A percentile compares a stretch with the other conserved stretches of the same genome.
phyloP scores from a whole-genome alignment of 768 basidiomycete genomes.

The Lactifluus rugatus region DNA sequence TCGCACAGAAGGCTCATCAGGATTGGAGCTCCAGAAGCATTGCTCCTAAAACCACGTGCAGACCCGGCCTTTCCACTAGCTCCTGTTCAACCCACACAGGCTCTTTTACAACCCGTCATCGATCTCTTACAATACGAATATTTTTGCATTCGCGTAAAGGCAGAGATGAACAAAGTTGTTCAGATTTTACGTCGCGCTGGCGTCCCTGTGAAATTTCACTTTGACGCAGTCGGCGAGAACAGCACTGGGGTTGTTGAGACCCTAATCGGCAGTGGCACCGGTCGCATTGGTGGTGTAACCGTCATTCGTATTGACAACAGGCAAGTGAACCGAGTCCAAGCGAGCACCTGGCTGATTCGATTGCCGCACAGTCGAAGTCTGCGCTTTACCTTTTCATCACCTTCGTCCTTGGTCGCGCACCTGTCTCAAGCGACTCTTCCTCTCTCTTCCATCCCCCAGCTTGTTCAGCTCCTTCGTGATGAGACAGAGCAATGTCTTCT shows the following conservation, averaged over 20 bases:
- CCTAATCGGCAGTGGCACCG: conserved; percentile 32
- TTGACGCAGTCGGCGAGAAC: conserved; percentile 58
- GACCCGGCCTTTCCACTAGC: conserved; percentile 15
- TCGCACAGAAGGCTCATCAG: conserved; percentile 36
- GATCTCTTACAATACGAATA: conserved; percentile 72
- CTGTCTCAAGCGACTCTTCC: conserved; percentile 68
- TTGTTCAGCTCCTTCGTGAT: conserved; percentile 63
- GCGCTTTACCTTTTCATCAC: conserved; percentile 66
- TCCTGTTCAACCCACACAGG: conserved; percentile 27
- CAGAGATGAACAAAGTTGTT: conserved; percentile 45
- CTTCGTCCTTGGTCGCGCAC: conserved; percentile 68
- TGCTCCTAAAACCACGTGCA: conserved; percentile 13
- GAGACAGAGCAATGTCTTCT: conserved; percentile 70
- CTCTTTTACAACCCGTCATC: conserved; percentile 63
- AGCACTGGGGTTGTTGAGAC: conserved; percentile 49
- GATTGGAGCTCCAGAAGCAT: conserved; percentile 24
- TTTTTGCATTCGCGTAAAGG: conserved; percentile 54
- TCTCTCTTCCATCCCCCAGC: conserved; percentile 67
- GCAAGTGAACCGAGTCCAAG: conserved; percentile 27
- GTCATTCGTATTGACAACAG: conserved; percentile 59
- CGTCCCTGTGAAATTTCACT: conserved; percentile 46
- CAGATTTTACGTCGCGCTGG: conserved; percentile 42
- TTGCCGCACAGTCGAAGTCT: conserved; percentile 47
- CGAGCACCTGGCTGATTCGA: neutral
- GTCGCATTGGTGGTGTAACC: conserved; percentile 59